These are phyloP conservation scores for Lotus japonicus DNA, from an alignment of 306 rosid species.

Conservation along the genomic window DNA sequence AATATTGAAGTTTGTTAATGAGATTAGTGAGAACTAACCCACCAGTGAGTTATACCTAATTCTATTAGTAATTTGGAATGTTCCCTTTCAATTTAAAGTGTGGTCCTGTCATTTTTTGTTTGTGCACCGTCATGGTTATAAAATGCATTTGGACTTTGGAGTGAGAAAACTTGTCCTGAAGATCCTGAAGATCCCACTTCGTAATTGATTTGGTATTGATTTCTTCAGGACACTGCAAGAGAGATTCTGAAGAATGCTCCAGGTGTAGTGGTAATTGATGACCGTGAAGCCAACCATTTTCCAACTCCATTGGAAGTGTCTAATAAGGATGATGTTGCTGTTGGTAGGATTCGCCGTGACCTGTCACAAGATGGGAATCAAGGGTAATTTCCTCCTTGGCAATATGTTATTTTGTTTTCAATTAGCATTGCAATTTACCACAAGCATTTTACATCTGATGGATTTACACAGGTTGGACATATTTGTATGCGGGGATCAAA, in stretches of 20 bases:
- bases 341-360: conserved; percentile 88
- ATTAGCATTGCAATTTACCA: not conserved
- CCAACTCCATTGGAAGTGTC: conserved; percentile 96
- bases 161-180: not conserved
- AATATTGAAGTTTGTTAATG: not conserved
- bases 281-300: conserved; percentile 66
- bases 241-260: conserved; percentile 76
- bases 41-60: not conserved
- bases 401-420: not conserved
- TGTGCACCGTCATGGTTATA: not conserved
- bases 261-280: conserved; percentile 85
- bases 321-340: conserved; percentile 87
- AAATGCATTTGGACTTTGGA: conserved; percentile 2
- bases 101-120: not conserved
- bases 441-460: conserved; percentile 18
- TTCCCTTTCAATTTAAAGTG: not conserved
- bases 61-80: not conserved
- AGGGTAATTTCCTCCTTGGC: conserved; percentile 43
- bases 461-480: conserved; percentile 69
- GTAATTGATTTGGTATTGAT: conserved; percentile 12
- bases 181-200: not conserved
- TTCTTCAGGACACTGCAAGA: conserved; percentile 65
- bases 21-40: not conserved
- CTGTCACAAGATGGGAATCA: conserved; percentile 76
- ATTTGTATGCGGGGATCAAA: conserved; percentile 94